Conservation (phyloP, 2,329 filamentous ascomycete species). For the Ophiostoma montium region DNA sequence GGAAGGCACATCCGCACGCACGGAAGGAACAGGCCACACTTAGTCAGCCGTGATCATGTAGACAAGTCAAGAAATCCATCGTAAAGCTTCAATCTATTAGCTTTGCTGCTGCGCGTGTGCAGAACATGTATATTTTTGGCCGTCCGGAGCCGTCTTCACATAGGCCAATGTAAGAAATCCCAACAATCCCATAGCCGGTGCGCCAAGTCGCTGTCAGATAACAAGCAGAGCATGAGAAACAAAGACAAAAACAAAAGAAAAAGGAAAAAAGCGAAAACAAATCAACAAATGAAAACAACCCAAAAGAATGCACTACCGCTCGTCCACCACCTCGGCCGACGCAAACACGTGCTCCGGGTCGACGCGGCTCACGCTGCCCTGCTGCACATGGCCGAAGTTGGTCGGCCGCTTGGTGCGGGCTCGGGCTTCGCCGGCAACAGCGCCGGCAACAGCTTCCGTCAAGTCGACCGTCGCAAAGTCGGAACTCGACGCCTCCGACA, state of each 20-base stretch:
- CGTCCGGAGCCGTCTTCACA: neutral
- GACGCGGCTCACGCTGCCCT: conserved; percentile 41
- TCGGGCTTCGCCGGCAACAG: neutral
- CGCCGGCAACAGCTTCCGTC: too few relatives aligned
- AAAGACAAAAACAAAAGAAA: neutral
- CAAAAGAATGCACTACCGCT: conserved; percentile 3
- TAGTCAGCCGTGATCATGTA: neutral
- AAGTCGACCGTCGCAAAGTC: conserved; percentile 30
- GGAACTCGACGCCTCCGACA: conserved; percentile 28
- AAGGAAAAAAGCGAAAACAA: neutral
- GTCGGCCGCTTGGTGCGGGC: conserved; percentile 33
- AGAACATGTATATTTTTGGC: neutral
- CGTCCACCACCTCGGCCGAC: conserved; percentile 40
- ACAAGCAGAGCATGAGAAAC: neutral
- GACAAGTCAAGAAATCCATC: neutral
- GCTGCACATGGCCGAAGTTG: conserved; percentile 42
- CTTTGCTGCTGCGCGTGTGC: neutral
- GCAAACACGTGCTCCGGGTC: conserved; percentile 35
- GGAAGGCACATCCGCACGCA: neutral
- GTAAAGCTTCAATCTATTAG: neutral
- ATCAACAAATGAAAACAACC: neutral
- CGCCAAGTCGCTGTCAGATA: conserved; percentile 6
- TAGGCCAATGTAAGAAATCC: neutral
- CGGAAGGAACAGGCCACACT: neutral
- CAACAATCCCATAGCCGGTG: neutral